These are phyloP conservation scores for Saturnispora sanitii DNA, from an alignment of 805 yeast genomes.

Conservation along the genomic window DNA sequence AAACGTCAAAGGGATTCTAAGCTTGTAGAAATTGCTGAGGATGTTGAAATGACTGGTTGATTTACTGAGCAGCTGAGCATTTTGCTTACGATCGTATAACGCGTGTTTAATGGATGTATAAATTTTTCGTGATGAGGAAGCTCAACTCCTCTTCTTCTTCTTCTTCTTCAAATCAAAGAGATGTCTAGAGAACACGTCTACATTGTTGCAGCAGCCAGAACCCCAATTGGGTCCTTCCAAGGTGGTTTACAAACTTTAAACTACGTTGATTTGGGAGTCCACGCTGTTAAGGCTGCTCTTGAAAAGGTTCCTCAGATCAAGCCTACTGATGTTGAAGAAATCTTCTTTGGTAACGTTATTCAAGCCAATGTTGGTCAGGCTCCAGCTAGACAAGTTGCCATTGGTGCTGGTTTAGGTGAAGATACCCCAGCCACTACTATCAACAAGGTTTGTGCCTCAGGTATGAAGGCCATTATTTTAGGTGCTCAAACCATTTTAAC, in stretches of 20 bases:
- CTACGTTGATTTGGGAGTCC: slow-evolving; percentile 82
- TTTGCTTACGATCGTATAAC: background rate
- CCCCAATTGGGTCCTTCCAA: slow-evolving; percentile 93
- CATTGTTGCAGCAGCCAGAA: slow-evolving; percentile 85
- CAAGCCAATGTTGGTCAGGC: slow-evolving; percentile 94
- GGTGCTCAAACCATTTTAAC: slow-evolving; percentile 86
- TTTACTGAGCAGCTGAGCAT: slow-evolving; percentile 1
- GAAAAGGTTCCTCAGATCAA: slow-evolving; percentile 74
- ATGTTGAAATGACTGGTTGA: slow-evolving; percentile 27
- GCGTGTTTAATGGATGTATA: background rate
- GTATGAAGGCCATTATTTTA: slow-evolving; percentile 80
- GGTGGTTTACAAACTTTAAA: slow-evolving; percentile 68
- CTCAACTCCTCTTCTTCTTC: background rate
- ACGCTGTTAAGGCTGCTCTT: slow-evolving; percentile 84
- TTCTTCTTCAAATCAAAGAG: background rate
- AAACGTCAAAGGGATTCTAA: slow-evolving; percentile 31
- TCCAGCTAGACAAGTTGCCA: slow-evolving; percentile 96
- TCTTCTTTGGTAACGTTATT: slow-evolving; percentile 85
- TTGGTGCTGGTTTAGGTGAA: slow-evolving; percentile 78
- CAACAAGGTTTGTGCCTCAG: slow-evolving; percentile 97
- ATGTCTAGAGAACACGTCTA: slow-evolving; percentile 46
- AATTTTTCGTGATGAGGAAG: background rate
- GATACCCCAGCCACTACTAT: slow-evolving; percentile 79
- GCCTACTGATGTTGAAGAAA: slow-evolving; percentile 75
- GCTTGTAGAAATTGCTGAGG: slow-evolving; percentile 21